These are phyloP conservation scores for Fusarium caatingaense DNA, from an alignment of 2,329 filamentous ascomycete species.

Conservation along the genomic window DNA sequence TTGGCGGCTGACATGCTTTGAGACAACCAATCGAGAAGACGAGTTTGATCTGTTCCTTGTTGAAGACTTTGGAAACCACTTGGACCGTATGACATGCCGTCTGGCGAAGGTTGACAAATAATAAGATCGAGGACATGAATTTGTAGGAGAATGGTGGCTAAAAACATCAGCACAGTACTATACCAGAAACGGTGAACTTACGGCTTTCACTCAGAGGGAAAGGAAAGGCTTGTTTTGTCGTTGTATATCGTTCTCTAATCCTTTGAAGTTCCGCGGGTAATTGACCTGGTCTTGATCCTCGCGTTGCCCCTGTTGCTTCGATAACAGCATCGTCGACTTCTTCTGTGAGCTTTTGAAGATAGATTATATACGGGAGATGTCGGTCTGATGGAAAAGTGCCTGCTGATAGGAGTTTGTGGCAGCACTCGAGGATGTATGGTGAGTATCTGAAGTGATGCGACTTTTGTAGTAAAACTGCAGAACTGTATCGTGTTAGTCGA, in stretches of 20 bases:
- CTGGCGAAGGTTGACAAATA: constrained; percentile 46
- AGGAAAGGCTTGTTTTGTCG: constrained; percentile 40
- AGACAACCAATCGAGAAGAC: constrained; percentile 46
- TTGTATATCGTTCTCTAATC: constrained; percentile 34
- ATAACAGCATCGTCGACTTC: constrained; percentile 46
- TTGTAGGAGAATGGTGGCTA: constrained; percentile 46
- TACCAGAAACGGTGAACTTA: constrained; percentile 17
- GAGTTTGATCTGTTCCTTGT: constrained; percentile 22
- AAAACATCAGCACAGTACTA: not conserved
- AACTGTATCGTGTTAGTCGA: not conserved
- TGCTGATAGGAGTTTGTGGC: constrained; percentile 31
- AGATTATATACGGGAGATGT: constrained; percentile 47
- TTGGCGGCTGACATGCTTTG: constrained; percentile 49
- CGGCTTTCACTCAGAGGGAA: constrained; percentile 50
- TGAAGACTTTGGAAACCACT: constrained; percentile 41
- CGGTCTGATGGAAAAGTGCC: constrained; percentile 41
- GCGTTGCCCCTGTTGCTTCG: constrained; percentile 14
- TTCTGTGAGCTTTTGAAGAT: constrained; percentile 48
- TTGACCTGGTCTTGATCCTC: not conserved
- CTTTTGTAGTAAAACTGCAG: constrained; percentile 48
- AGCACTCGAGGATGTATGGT: constrained; percentile 46
- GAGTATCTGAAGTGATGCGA: constrained; percentile 46
- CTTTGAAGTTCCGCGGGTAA: constrained; percentile 35
- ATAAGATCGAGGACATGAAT: constrained; percentile 47
- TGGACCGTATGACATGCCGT: constrained; percentile 44